A percentile compares a stretch with the other conserved stretches of the same genome.
Evolutionary conservation across 1,284 basidiomycete genomes (phyloP).

Genomic region (Ceratobasidium sp.): DNA sequence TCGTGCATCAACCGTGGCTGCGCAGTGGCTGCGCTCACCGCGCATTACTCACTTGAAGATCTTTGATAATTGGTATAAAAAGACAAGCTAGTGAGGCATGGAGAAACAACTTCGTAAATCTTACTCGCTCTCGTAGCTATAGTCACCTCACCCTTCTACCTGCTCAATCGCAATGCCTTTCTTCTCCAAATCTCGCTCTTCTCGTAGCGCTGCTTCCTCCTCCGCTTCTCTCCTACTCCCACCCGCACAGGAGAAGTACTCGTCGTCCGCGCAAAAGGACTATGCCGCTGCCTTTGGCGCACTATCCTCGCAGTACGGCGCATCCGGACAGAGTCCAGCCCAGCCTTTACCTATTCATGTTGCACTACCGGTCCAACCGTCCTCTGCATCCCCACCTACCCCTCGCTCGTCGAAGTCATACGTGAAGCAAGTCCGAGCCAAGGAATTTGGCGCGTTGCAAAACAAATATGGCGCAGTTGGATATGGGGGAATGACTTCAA

Average conservation of each 20-base stretch:
- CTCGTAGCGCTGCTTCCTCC: background rate
- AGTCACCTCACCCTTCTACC: background rate
- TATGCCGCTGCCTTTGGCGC: slow-evolving; percentile 34
- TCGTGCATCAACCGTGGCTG: slow-evolving; percentile 19
- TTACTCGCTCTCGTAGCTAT: background rate
- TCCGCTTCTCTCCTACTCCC: slow-evolving; percentile 15
- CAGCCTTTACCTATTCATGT: background rate
- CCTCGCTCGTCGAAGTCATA: background rate
- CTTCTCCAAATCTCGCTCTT: slow-evolving; percentile 19
- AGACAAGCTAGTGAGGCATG: background rate
- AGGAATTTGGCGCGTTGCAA: slow-evolving; percentile 20
- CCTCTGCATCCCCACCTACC: background rate
- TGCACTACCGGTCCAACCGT: background rate
- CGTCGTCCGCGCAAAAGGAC: slow-evolving; percentile 16
- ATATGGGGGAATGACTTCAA: slow-evolving; percentile 28
- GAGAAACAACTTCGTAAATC: background rate
- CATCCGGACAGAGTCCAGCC: slow-evolving; percentile 1
- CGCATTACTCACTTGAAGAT: background rate
- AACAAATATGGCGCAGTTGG: slow-evolving; percentile 33
- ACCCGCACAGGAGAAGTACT: slow-evolving; percentile 17
- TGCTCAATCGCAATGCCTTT: slow-evolving; percentile 29
- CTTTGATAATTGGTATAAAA: background rate
- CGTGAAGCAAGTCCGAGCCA: slow-evolving; percentile 5
- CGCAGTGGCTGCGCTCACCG: slow-evolving; percentile 34
- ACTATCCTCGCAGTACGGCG: slow-evolving; percentile 30